Conservation (phyloP, 2,329 filamentous ascomycete genomes). For the Fusarium sp. region DNA sequence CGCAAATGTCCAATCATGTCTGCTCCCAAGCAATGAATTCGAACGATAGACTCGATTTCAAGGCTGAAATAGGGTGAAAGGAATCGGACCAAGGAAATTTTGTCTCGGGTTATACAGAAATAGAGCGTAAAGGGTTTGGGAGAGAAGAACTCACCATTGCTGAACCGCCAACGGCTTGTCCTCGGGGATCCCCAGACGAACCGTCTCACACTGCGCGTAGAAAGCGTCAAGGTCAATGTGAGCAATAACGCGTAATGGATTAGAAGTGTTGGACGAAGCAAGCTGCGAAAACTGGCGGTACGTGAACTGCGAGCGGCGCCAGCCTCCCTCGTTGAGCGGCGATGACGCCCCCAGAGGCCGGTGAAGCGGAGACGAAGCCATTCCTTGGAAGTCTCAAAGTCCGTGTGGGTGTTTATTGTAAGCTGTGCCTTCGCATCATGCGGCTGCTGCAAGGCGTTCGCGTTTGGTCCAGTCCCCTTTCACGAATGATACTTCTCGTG, state of each 20-base stretch:
- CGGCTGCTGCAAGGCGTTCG: constrained; percentile 12
- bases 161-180: constrained; percentile 90
- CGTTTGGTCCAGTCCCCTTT: constrained; percentile 14
- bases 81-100: constrained; percentile 2
- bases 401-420: neutral
- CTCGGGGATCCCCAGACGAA: constrained; percentile 80
- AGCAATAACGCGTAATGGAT: constrained; percentile 86
- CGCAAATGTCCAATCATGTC: constrained; percentile 11
- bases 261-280: constrained; percentile 75
- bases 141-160: constrained; percentile 74
- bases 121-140: neutral
- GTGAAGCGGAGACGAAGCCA: constrained; percentile 44
- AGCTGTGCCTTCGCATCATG: constrained; percentile 16
- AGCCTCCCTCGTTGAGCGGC: constrained; percentile 42
- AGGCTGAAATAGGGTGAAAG: neutral
- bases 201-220: constrained; percentile 96
- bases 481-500: constrained; percentile 7
- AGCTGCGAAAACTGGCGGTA: constrained; percentile 86
- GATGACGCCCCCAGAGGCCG: constrained; percentile 44
- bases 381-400: constrained; percentile 21
- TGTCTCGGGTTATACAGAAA: neutral
- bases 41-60: constrained; percentile 14
- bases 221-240: constrained; percentile 98
- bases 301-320: constrained; percentile 78
- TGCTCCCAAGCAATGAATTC: neutral